Conservation (phyloP, 176 grass and related monocot genomes). For the Themeda triandra region DNA sequence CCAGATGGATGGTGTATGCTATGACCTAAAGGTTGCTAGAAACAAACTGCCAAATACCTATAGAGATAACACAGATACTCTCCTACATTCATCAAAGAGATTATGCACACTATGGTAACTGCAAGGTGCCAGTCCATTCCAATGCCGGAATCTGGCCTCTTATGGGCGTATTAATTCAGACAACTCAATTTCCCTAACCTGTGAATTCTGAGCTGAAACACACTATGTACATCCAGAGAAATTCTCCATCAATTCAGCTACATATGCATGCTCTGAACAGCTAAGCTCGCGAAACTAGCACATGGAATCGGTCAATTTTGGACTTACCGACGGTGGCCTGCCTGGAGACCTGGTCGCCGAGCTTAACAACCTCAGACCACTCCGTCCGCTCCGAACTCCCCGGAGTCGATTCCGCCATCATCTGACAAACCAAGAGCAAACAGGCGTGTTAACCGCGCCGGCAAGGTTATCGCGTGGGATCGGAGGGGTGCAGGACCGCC, state of each 20-base stretch:
- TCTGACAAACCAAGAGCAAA: conserved; percentile 37
- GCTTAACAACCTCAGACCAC: conserved; percentile 70
- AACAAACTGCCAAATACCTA: neutral
- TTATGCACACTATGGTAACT: neutral
- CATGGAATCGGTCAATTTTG: neutral
- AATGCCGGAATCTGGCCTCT: neutral
- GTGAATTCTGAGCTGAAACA: neutral
- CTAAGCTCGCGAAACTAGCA: neutral
- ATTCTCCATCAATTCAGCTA: neutral
- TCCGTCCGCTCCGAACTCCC: conserved; percentile 58
- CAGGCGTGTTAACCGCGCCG: neutral
- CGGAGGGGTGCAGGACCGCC: neutral
- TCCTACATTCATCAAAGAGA: neutral
- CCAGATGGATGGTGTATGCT: neutral
- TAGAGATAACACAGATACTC: neutral
- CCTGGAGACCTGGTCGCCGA: conserved; percentile 75
- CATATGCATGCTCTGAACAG: neutral
- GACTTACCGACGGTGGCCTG: conserved; percentile 74
- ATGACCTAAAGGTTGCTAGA: neutral
- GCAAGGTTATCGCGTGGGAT: neutral
- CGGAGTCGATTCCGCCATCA: conserved; percentile 44
- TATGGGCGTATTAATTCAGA: neutral
- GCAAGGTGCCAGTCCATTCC: neutral
- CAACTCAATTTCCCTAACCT: neutral
- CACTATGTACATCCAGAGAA: neutral